These are phyloP conservation scores for Cochlearia excelsa DNA, from an alignment of 345 rosid species.

Conservation along the genomic window DNA sequence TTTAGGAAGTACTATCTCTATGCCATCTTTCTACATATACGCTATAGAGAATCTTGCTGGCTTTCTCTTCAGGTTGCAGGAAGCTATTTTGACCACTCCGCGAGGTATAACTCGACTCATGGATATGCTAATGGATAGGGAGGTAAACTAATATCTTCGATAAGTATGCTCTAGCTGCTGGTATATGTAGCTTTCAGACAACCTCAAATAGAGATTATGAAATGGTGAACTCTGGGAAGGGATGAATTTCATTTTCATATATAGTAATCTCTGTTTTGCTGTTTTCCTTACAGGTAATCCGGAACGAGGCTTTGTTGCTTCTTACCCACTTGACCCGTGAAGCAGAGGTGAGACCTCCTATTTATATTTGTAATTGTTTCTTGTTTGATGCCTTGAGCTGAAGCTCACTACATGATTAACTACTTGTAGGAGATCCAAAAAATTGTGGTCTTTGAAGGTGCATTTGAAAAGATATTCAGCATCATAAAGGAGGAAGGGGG, in stretches of 20 bases:
- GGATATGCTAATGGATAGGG: slow-evolving; percentile 99
- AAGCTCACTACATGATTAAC: slow-evolving; percentile 23
- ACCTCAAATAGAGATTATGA: slow-evolving; percentile 19
- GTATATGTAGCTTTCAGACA: slow-evolving; percentile 7
- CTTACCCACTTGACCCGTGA: slow-evolving; percentile 95
- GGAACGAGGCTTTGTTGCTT: slow-evolving; percentile 91
- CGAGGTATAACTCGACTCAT: slow-evolving; percentile 95
- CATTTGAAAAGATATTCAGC: slow-evolving; percentile 90
- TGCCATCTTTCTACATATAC: slow-evolving; percentile 20
- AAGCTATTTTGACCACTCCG: slow-evolving; percentile 93
- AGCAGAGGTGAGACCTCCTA: slow-evolving; percentile 65
- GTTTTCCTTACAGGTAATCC: slow-evolving; percentile 63
- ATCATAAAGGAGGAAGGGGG: slow-evolving; percentile 96
- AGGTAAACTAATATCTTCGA: slow-evolving; percentile 46
- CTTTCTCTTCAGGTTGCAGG: slow-evolving; percentile 88
- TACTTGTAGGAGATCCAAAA: slow-evolving; percentile 87
- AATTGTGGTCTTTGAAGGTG: slow-evolving; percentile 97
- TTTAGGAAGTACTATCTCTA: slow-evolving; percentile 14
- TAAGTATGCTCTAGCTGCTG: slow-evolving; percentile 3
- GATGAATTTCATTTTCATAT: background rate
- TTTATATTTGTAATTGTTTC: slow-evolving; percentile 20
- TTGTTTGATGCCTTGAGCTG: slow-evolving; percentile 8
- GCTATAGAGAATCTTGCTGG: slow-evolving; percentile 39
- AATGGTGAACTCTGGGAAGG: slow-evolving; percentile 13
- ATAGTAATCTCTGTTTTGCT: slow-evolving; percentile 8